Evolutionary conservation across 176 grass and related monocot genomes (phyloP).

Genomic region (Oryza meyeriana): DNA sequence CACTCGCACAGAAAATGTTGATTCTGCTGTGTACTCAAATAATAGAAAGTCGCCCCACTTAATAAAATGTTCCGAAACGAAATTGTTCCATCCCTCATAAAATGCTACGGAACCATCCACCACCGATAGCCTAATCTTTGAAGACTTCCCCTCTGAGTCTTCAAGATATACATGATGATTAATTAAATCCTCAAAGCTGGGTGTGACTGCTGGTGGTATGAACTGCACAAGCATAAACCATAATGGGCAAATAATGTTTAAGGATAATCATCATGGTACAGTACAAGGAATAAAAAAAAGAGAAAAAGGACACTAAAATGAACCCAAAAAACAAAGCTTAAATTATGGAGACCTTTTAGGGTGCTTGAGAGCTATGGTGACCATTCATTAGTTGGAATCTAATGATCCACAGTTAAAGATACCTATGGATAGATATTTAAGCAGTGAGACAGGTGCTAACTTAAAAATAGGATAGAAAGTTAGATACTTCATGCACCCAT

Average conservation of each 20-base stretch:
- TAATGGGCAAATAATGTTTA: neutral
- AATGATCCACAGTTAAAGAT: too few species aligned
- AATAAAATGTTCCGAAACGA: slow-evolving; percentile 58
- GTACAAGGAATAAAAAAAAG: neutral
- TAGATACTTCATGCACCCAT: neutral
- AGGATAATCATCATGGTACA: slow-evolving; percentile 2
- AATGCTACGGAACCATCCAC: slow-evolving; percentile 42
- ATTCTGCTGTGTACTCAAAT: slow-evolving; percentile 35
- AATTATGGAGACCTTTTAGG: neutral
- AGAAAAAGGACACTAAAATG: neutral
- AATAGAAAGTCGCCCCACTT: slow-evolving; percentile 41
- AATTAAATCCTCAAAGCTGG: slow-evolving; percentile 23
- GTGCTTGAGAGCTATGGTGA: neutral
- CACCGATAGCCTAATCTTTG: slow-evolving; percentile 25
- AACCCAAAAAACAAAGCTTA: neutral
- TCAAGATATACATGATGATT: slow-evolving; percentile 39
- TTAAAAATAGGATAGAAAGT: neutral
- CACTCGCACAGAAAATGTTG: slow-evolving; percentile 54
- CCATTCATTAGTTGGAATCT: too few species aligned
- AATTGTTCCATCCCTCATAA: slow-evolving; percentile 53
- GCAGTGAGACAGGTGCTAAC: neutral
- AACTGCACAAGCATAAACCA: slow-evolving; percentile 38
- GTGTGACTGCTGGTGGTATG: slow-evolving; percentile 40
- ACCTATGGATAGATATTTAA: neutral
- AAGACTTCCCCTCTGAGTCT: slow-evolving; percentile 38